phyloP scores from a whole-genome alignment of 768 basidiomycete genomes.

The Termitomyces sp. region DNA sequence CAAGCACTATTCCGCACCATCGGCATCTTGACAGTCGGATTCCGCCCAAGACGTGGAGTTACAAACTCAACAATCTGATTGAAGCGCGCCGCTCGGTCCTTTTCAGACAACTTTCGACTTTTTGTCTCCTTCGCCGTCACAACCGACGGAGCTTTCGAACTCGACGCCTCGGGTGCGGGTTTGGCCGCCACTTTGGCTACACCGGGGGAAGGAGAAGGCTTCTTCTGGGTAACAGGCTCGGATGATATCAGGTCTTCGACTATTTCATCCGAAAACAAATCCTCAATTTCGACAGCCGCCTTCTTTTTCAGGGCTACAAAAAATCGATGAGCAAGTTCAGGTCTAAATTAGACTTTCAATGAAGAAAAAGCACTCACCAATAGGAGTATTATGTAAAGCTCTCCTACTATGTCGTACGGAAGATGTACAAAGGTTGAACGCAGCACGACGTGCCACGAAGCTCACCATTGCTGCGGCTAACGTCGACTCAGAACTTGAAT shows the following conservation, averaged over 20 bases:
- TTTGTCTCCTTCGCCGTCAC: background rate
- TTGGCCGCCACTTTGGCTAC: background rate
- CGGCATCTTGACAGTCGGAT: background rate
- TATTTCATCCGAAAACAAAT: conserved; percentile 13
- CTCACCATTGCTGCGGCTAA: conserved; percentile 9
- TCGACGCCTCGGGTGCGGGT: background rate
- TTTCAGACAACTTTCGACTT: conserved; percentile 1
- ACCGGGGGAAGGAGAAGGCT: background rate
- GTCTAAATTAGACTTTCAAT: background rate
- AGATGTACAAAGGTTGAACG: background rate
- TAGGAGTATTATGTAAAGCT: conserved; percentile 10
- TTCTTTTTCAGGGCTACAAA: conserved; percentile 15
- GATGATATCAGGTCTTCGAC: conserved; percentile 9
- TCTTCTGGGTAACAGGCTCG: background rate
- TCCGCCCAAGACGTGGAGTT: conserved; percentile 1
- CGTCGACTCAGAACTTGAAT: background rate
- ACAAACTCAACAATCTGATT: conserved; percentile 4
- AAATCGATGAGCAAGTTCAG: background rate
- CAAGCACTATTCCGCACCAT: conserved; percentile 44
- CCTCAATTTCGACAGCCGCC: conserved; percentile 10
- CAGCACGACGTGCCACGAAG: conserved; percentile 6
- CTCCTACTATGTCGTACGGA: conserved; percentile 1
- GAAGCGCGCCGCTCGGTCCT: conserved; percentile 5
- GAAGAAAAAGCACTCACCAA: conserved; percentile 2
- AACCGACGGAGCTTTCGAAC: background rate